These are phyloP conservation scores for Elymus sibiricus DNA, from an alignment of 176 grass and related monocot genomes.

Conservation along the genomic window DNA sequence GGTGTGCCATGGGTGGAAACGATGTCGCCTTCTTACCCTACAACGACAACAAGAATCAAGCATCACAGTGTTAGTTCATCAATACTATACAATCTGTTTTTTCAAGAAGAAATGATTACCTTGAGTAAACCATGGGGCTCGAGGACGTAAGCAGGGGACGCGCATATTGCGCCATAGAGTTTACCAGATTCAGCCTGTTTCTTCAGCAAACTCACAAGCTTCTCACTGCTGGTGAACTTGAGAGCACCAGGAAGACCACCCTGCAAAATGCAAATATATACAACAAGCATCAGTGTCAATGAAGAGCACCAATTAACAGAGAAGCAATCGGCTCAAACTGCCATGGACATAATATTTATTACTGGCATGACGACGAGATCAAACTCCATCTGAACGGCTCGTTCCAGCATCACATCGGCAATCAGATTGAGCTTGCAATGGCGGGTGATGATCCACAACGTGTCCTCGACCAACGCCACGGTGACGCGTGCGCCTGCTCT, in stretches of 20 bases:
- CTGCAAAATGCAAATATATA: no score
- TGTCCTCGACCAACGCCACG: no score
- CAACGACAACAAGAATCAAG: not conserved
- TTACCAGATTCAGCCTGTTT: constrained; percentile 57
- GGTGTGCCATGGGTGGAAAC: constrained; percentile 49
- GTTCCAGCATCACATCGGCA: no score
- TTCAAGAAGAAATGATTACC: not conserved
- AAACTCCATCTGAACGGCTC: no score
- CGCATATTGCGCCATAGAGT: constrained; percentile 79
- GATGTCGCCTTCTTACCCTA: constrained; percentile 83
- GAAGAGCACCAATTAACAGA: no score
- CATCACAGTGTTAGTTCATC: constrained; percentile 1
- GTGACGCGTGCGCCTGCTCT: no score
- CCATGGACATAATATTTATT: no score
- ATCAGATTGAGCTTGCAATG: no score
- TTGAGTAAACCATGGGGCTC: constrained; percentile 71
- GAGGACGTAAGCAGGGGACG: constrained; percentile 66
- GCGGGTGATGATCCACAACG: no score
- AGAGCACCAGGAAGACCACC: constrained; percentile 70
- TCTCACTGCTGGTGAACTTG: constrained; percentile 52
- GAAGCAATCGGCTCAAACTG: no score
- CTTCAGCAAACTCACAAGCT: constrained; percentile 58
- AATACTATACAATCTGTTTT: not conserved
- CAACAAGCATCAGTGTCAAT: no score
- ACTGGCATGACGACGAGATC: no score